Evolutionary conservation across 192 early-diverging fungal genomes (phyloP).

Genomic region (Backusella tuberculispora): DNA sequence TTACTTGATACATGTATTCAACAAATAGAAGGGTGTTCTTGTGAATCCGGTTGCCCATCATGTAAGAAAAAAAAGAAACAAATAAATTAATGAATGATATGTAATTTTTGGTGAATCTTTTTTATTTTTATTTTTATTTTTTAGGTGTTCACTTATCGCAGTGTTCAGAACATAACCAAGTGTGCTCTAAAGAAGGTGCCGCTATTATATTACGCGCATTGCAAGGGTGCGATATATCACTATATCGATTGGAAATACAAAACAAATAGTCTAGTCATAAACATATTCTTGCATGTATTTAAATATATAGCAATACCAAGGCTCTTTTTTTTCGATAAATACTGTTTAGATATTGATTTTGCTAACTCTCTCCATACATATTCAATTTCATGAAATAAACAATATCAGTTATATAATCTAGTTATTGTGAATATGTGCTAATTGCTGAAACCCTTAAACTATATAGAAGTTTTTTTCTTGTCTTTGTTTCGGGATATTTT

Average conservation of each 20-base stretch:
- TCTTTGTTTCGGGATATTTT: background rate
- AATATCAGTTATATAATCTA: too few relatives aligned
- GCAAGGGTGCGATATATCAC: background rate
- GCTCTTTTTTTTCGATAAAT: too few relatives aligned
- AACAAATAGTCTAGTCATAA: background rate
- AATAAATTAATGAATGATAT: background rate
- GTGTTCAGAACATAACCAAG: conserved; percentile 50
- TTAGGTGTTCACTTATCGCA: conserved; percentile 40
- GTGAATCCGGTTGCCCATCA: conserved; percentile 51
- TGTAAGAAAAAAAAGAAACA: conserved; percentile 35
- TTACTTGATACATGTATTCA: conserved; percentile 40
- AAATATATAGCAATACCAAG: too few relatives aligned
- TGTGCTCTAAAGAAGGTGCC: conserved; percentile 54
- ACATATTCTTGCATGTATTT: too few relatives aligned
- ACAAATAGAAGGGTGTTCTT: conserved; percentile 48
- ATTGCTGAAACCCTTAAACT: too few relatives aligned
- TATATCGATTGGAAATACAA: background rate
- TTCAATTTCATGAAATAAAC: too few relatives aligned
- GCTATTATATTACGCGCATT: conserved; percentile 39
- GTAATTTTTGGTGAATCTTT: background rate
- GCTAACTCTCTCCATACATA: too few relatives aligned
- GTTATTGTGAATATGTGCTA: too few relatives aligned
- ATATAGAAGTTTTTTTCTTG: background rate
- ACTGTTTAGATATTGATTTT: too few relatives aligned
- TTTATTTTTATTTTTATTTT: background rate